Conservation (phyloP, 2,329 filamentous ascomycete genomes). For the Colletotrichum abscissum region DNA sequence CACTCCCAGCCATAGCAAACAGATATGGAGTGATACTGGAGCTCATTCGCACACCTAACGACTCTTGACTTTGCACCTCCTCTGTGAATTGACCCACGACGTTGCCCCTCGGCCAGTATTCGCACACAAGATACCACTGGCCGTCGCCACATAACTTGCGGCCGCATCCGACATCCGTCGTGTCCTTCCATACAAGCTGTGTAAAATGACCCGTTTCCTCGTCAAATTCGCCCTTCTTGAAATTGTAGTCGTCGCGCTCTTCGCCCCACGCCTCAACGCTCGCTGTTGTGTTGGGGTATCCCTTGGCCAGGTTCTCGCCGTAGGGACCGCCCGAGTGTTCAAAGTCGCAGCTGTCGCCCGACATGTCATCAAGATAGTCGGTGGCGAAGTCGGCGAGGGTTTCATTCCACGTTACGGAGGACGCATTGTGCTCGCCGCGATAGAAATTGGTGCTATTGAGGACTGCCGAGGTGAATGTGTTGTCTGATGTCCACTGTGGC, state of each 20-base stretch:
- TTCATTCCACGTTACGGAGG: slow-evolving; percentile 70
- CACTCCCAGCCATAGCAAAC: neutral
- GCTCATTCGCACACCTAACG: neutral
- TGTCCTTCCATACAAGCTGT: slow-evolving; percentile 77
- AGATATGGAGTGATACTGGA: neutral
- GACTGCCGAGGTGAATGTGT: slow-evolving; percentile 62
- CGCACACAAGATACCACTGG: slow-evolving; percentile 76
- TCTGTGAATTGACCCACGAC: slow-evolving; percentile 63
- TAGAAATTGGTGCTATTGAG: slow-evolving; percentile 76
- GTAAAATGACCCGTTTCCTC: slow-evolving; percentile 77
- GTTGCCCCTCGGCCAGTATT: slow-evolving; percentile 77
- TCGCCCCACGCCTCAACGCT: slow-evolving; percentile 75
- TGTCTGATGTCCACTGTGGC: slow-evolving; percentile 46
- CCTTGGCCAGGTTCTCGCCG: slow-evolving; percentile 80
- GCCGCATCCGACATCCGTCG: slow-evolving; percentile 68
- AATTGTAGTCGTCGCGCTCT: slow-evolving; percentile 71
- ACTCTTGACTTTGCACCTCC: slow-evolving; percentile 8
- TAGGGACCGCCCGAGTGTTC: slow-evolving; percentile 71
- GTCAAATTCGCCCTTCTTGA: slow-evolving; percentile 63
- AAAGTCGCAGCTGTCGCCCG: slow-evolving; percentile 54
- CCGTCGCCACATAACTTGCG: slow-evolving; percentile 39
- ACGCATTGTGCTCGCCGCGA: slow-evolving; percentile 71
- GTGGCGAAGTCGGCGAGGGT: slow-evolving; percentile 68
- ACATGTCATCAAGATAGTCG: slow-evolving; percentile 54
- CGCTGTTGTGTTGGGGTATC: slow-evolving; percentile 68